Percentiles rank a stretch among this genome's conserved stretches.
Conservation (phyloP, 176 grass and related monocot species). For the Tillandsia fasciculata region DNA sequence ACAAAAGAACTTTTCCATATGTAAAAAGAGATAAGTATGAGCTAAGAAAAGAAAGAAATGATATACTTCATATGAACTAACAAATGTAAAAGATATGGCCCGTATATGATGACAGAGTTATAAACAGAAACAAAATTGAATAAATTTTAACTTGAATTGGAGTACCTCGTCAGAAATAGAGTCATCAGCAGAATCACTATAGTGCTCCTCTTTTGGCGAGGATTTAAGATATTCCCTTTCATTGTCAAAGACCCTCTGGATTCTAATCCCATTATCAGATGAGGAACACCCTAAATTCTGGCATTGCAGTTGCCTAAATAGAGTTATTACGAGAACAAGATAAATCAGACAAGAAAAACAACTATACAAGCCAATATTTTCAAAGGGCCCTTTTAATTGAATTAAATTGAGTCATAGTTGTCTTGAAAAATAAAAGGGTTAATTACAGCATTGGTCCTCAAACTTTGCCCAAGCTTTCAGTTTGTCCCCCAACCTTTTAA, state of each 20-base stretch:
- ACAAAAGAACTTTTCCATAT: background rate
- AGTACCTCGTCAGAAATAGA: background rate
- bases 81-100: background rate
- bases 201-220: background rate
- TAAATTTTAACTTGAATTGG: background rate
- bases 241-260: background rate
- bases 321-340: background rate
- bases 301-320: background rate
- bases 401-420: no score
- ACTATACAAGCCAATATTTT: no score
- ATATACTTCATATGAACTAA: background rate
- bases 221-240: background rate
- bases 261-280: background rate
- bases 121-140: background rate
- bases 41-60: background rate
- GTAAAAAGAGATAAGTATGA: background rate
- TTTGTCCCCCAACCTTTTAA: no score
- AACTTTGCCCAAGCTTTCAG: no score
- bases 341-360: background rate
- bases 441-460: no score
- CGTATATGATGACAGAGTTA: no score
- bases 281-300: background rate
- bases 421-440: no score
- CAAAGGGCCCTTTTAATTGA: no score
- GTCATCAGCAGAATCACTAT: background rate